Conservation (phyloP, 2,329 filamentous ascomycete genomes). For the Ascochyta fabae region DNA sequence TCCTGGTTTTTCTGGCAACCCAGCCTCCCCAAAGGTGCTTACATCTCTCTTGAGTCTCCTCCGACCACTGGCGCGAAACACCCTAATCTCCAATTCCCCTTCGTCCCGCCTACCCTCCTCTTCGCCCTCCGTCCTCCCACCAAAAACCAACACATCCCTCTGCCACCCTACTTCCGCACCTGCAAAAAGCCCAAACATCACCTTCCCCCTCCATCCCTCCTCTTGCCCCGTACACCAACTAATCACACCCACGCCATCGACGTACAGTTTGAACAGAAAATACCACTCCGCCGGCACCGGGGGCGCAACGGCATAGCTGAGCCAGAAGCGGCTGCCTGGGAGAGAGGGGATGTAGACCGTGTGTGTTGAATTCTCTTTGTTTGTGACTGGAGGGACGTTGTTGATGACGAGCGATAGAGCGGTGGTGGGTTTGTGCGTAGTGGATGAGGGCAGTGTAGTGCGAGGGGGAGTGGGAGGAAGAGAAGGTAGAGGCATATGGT, state of each 20-base stretch:
- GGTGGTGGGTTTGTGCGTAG: too few relatives aligned
- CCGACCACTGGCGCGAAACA: slow-evolving; percentile 51
- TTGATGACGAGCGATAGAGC: too few relatives aligned
- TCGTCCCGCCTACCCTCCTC: slow-evolving; percentile 40
- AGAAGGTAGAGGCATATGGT: slow-evolving; percentile 27
- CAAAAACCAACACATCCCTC: too few relatives aligned
- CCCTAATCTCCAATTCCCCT: slow-evolving; percentile 48
- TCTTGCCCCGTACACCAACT: slow-evolving; percentile 54
- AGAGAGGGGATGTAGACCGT: slow-evolving; percentile 46
- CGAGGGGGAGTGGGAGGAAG: slow-evolving; percentile 21
- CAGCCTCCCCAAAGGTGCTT: slow-evolving; percentile 12
- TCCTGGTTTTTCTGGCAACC: neutral
- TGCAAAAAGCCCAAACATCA: slow-evolving; percentile 54
- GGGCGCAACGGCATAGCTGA: slow-evolving; percentile 47
- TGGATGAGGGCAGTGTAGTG: neutral
- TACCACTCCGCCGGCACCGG: slow-evolving; percentile 40
- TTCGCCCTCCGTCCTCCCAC: slow-evolving; percentile 31
- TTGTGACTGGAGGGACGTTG: neutral
- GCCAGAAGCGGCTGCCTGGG: slow-evolving; percentile 53
- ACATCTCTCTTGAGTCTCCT: slow-evolving; percentile 45
- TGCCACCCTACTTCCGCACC: slow-evolving; percentile 24
- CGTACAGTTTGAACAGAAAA: slow-evolving; percentile 57
- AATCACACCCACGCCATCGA: slow-evolving; percentile 48
- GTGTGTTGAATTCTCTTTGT: slow-evolving; percentile 39
- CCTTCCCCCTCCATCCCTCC: slow-evolving; percentile 53